A percentile compares a stretch with the other conserved stretches of the same genome.
Evolutionary conservation across 345 rosid genomes (phyloP).

Genomic region (Acer saccharum): DNA sequence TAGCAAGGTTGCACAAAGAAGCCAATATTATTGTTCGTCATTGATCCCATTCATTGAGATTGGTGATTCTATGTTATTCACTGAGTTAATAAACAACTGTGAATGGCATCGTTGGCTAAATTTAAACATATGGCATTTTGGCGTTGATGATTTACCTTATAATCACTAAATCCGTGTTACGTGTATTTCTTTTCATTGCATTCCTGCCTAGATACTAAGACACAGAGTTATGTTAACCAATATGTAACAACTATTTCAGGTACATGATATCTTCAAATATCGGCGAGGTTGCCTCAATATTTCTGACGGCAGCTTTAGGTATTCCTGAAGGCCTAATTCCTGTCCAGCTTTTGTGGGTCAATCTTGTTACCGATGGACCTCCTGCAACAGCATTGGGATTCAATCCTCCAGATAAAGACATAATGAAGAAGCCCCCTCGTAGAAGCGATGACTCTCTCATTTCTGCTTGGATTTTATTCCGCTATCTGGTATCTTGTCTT

Average conservation of each 20-base stretch:
- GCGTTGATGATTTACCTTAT: background rate
- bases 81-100: background rate
- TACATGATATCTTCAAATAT: slow-evolving; percentile 86
- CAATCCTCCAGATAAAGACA: slow-evolving; percentile 71
- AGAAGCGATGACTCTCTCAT: slow-evolving; percentile 68
- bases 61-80: background rate
- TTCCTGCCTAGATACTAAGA: background rate
- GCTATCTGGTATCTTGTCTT: slow-evolving; percentile 59
- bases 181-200: background rate
- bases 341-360: slow-evolving; percentile 86
- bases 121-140: background rate
- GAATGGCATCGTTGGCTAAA: background rate
- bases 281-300: slow-evolving; percentile 80
- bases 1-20: too few species aligned
- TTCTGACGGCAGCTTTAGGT: slow-evolving; percentile 74
- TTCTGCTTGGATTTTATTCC: slow-evolving; percentile 67
- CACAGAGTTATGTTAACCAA: background rate
- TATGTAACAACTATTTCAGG: slow-evolving; percentile 35
- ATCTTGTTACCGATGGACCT: slow-evolving; percentile 83
- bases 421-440: slow-evolving; percentile 79
- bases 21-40: too few species aligned
- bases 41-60: too few species aligned
- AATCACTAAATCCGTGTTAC: background rate
- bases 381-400: slow-evolving; percentile 86
- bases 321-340: slow-evolving; percentile 82